Base-by-base conservation (phyloP, 108 stramenopile genomes). In the Phaeodactylum tricornutum region DNA sequence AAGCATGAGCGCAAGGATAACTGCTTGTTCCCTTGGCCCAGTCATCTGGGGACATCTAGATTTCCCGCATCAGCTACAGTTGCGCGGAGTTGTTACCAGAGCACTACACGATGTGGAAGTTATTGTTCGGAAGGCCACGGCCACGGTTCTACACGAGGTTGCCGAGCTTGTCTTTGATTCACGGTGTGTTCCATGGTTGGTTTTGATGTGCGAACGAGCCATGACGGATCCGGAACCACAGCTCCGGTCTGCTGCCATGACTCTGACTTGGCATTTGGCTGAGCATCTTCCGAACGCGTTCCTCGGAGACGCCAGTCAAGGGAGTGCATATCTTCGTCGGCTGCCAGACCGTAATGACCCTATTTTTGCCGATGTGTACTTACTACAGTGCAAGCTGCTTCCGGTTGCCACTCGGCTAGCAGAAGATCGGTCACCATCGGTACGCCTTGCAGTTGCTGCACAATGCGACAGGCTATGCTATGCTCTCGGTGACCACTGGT, bases 211-310 rank as follows among this genome's bases (percentile, higher is more conserved):
- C 43, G 91, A 93, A 66, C 72, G 91, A 2, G 81, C 79, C 26
- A 88, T 93, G 87, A 93, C 84, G 16, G 91, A 93, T 69, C 91
- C 91, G 23, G 90, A 91, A 48, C 84, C 88, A 3, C 81, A 81
- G 22, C 51, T 92, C 20, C 67, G 89, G 8, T 81, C 85, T 4
- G 89, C 85, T 2, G 89, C 89, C 15, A 92, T 87, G 89, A 87
- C 84, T 3, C 50, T 92, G 47, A 87, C 85, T 11, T 92, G 84
- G 83, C 84, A 87, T 66, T 55, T 92, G 34, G 84, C 85, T 3
- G 89, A 92, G 35, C 89, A 91, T 59, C 54, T 91, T n/a, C 88
- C 88, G 3, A 91, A 91, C 50, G 84, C 88, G 15, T 91, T 86
- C 51, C 54, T 86, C 30, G 88, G 88, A 20, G 88, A 91, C 59